Base-by-base conservation (phyloP, 768 basidiomycete genomes). In the Pisolithus sp. region DNA sequence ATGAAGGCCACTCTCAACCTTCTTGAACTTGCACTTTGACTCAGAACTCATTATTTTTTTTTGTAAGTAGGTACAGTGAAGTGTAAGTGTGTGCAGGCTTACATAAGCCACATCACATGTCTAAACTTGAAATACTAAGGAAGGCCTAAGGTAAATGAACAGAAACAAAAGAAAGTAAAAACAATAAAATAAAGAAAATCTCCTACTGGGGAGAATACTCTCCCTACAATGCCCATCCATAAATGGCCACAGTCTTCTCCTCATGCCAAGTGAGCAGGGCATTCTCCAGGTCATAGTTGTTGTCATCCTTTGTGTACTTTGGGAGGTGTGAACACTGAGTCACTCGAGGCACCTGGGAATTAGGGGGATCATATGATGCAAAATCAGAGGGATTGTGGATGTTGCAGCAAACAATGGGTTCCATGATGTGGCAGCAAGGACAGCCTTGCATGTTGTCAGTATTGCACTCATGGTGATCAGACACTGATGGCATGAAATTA, bases 371-470 rank as follows among this genome's bases (percentile, higher is more conserved):
- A 52, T 30, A 10, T 28, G 37, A 34, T 2, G 39, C 10, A 46
- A 58, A 58, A 4, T 40, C 5, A 2, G 17, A 21, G 2, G 63
- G 63, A 36, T 52, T 47, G 46, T 62, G 62, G 20, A 68, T 37
- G 23, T 59, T 58, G 45, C 63, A 68, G 60, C 66, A 68, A 18
- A 62, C 28, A 5, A 46, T 15, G 9, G 60, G 53, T 7, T 31
- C 15, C 1, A 18, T 7, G 5, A 57, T 36, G 4, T 15, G 5
- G 21, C 63, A 68, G 31, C 59, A 47, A 2, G 37, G 2, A 46
- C 66, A 68, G 18, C 58, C 55, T 12, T 34, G 30, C 2, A 36
- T 17, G 13, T 34, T 17, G 17, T 15, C 7, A n/a, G 20, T 21
- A 31, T 57, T 51, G 31, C 50, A 53, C 6, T 44, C 9, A 2